Conservation (phyloP, 306 rosid genomes). For the Rubus parviflorus region DNA sequence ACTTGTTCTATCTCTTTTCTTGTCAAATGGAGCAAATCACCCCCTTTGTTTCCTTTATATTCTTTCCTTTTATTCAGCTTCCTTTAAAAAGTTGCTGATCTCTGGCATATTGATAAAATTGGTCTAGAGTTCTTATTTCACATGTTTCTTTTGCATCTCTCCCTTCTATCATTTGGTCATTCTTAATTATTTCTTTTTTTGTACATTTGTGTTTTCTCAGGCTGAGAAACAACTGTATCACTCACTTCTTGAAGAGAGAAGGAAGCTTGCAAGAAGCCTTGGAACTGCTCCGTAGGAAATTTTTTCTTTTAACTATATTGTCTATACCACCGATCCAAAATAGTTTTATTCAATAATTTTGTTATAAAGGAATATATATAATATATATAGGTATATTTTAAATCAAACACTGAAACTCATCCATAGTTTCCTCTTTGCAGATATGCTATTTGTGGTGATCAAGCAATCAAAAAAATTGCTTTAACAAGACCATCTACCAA, state of each 20-base stretch:
- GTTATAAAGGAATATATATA: not conserved
- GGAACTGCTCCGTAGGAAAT: slow-evolving; percentile 84
- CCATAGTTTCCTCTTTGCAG: slow-evolving; percentile 37
- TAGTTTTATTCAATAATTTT: slow-evolving; percentile 14
- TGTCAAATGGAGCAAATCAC: not conserved
- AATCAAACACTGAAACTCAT: slow-evolving; percentile 3
- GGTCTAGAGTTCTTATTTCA: not conserved
- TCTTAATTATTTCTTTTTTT: not conserved
- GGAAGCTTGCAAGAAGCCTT: slow-evolving; percentile 65
- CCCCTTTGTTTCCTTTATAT: slow-evolving; percentile 2
- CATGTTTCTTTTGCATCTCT: not conserved
- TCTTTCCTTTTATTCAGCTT: not conserved
- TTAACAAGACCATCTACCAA: slow-evolving; percentile 80
- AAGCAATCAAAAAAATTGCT: slow-evolving; percentile 68
- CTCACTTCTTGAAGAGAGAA: slow-evolving; percentile 83
- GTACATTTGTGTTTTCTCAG: slow-evolving; percentile 37
- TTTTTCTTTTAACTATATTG: slow-evolving; percentile 16
- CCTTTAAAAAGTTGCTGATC: not conserved
- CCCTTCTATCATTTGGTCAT: slow-evolving; percentile 18
- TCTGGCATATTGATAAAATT: not conserved
- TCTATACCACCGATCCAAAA: slow-evolving; percentile 12
- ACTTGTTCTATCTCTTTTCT: not conserved
- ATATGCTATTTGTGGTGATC: slow-evolving; percentile 92
- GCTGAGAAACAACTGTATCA: slow-evolving; percentile 61
- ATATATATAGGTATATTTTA: not conserved